Percentiles rank a stretch among this genome's conserved stretches.
Evolutionary conservation across 2,329 filamentous ascomycete species (phyloP).

Genomic region (Paraphaeosphaeria minitans): DNA sequence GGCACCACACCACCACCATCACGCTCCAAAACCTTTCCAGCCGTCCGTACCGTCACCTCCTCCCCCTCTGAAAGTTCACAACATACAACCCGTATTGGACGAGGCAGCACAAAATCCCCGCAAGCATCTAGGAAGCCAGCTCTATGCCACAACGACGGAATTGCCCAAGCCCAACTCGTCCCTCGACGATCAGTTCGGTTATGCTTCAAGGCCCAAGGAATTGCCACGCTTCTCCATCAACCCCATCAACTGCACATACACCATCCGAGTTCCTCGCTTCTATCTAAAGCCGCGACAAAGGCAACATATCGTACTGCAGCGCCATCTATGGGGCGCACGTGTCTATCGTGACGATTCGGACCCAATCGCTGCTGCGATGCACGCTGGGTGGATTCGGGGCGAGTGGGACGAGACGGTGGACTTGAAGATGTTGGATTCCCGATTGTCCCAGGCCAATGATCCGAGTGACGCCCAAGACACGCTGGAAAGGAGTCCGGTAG

Average conservation of each 20-base stretch:
- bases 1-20: conserved; percentile 43
- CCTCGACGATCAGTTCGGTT: conserved; percentile 61
- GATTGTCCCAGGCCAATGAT: conserved; percentile 53
- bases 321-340: conserved; percentile 89
- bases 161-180: conserved; percentile 49
- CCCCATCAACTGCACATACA: conserved; percentile 83
- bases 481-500: conserved; percentile 47
- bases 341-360: conserved; percentile 97
- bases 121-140: conserved; percentile 79
- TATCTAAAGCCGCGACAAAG: conserved; percentile 73
- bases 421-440: conserved; percentile 65
- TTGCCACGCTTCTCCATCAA: conserved; percentile 78
- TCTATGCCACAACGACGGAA: conserved; percentile 74
- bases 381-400: conserved; percentile 88
- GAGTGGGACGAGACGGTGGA: conserved; percentile 84
- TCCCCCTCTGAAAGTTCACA: conserved; percentile 67
- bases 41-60: conserved; percentile 53
- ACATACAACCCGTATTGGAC: conserved; percentile 64
- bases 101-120: conserved; percentile 73
- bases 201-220: conserved; percentile 67
- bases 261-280: conserved; percentile 80
- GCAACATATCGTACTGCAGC: conserved; percentile 80
- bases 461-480: conserved; percentile 52
- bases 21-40: conserved; percentile 34
- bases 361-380: conserved; percentile 88